phyloP scores from a whole-genome alignment of 2,329 filamentous ascomycete species.

The Acephala macrosclerotiorum region DNA sequence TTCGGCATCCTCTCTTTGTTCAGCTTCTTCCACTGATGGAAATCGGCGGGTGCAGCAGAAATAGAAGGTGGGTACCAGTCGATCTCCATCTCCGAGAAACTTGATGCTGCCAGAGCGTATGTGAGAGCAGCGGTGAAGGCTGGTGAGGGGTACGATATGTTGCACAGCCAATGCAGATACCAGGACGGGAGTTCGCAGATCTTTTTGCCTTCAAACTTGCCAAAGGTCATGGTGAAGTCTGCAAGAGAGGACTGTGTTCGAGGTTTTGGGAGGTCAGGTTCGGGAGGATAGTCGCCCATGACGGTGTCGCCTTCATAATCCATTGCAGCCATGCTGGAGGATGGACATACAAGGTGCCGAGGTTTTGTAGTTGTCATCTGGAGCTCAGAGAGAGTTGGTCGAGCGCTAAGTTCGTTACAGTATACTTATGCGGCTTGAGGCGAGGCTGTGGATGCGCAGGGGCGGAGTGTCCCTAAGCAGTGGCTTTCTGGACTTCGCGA shows the following conservation, averaged over 20 bases:
- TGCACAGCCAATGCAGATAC: slow-evolving; percentile 5
- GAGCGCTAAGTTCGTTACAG: not conserved
- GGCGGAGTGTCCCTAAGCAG: no score
- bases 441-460: not conserved
- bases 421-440: not conserved
- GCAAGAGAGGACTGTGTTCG: slow-evolving; percentile 6
- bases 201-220: slow-evolving; percentile 10
- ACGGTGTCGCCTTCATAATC: slow-evolving; percentile 9
- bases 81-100: slow-evolving; percentile 8
- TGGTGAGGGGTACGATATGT: slow-evolving; percentile 9
- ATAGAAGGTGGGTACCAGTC: slow-evolving; percentile 3
- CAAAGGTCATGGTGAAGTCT: slow-evolving; percentile 8
- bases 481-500: no score
- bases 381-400: not conserved
- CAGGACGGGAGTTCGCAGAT: not conserved
- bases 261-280: not conserved
- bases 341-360: not conserved
- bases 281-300: not conserved
- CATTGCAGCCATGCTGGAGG: slow-evolving; percentile 3
- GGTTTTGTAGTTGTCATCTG: not conserved
- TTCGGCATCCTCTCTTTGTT: not conserved
- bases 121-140: slow-evolving; percentile 8
- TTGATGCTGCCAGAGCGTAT: not conserved
- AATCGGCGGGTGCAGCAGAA: not conserved
- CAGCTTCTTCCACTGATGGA: slow-evolving; percentile 11